These are phyloP conservation scores for Diaporthe destruens DNA, from an alignment of 2,329 filamentous ascomycete species.

Conservation along the genomic window DNA sequence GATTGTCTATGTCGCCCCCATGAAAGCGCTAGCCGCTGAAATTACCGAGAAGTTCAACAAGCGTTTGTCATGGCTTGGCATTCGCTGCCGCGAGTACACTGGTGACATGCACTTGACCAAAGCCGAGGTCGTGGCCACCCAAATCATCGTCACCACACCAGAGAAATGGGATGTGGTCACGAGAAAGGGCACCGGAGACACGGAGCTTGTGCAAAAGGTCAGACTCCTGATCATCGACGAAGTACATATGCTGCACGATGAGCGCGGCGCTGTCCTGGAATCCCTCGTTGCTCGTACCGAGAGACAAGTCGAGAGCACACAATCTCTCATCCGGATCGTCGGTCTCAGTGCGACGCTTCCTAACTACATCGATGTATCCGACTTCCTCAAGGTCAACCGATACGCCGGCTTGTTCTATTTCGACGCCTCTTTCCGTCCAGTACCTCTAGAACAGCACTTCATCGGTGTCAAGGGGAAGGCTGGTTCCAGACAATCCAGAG, in stretches of 20 bases:
- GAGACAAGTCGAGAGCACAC: constrained; percentile 96
- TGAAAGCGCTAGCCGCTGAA: constrained; percentile 98
- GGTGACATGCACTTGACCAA: constrained; percentile 99
- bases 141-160: constrained; percentile 98
- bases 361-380: constrained; percentile 96
- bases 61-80: constrained; percentile 91
- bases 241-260: constrained; percentile 99
- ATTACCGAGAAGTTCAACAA: constrained; percentile 95
- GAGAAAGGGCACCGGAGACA: constrained; percentile 95
- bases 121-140: constrained; percentile 92
- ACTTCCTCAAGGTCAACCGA: constrained; percentile 96
- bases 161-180: constrained; percentile 99
- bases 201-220: constrained; percentile 97
- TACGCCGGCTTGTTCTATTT: constrained; percentile 96
- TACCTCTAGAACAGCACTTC: constrained; percentile 97
- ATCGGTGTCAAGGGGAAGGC: constrained; percentile 95
- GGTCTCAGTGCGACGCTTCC: constrained; percentile 95
- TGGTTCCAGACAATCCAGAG: constrained; percentile 82
- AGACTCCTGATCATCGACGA: constrained; percentile 97
- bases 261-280: constrained; percentile 94
- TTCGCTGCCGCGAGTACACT: constrained; percentile 92
- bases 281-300: constrained; percentile 95
- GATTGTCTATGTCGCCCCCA: constrained; percentile 97
- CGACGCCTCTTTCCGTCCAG: constrained; percentile 93
- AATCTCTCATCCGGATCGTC: constrained; percentile 95